Evolutionary conservation across 805 yeast species (phyloP).

Genomic region (Yamadazyma laniorum): DNA sequence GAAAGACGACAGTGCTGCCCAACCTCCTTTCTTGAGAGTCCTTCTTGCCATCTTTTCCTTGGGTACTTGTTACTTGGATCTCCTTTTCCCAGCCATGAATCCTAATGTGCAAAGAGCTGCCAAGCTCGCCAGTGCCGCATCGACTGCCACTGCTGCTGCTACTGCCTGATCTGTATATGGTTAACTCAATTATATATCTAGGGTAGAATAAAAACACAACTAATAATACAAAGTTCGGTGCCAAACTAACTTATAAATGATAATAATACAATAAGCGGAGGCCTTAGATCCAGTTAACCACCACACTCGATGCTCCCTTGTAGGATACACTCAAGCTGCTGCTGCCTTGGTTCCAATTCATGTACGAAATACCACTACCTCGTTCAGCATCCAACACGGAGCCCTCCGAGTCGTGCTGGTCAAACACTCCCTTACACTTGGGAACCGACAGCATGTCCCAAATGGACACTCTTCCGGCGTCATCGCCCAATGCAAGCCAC

Average conservation of each 20-base stretch:
- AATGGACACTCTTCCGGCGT: constrained; percentile 56
- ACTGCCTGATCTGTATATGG: constrained; percentile 3
- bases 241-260: background rate
- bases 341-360: constrained; percentile 35
- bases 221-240: constrained; percentile 1
- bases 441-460: constrained; percentile 40
- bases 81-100: constrained; percentile 44
- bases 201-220: background rate
- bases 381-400: constrained; percentile 8
- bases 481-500: constrained; percentile 62
- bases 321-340: constrained; percentile 29
- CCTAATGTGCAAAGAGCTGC: constrained; percentile 28
- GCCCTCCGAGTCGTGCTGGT: constrained; percentile 2
- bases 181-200: background rate
- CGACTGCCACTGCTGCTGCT: constrained; percentile 9
- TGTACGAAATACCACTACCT: constrained; percentile 34
- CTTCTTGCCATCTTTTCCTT: constrained; percentile 47
- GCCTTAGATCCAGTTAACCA: constrained; percentile 18
- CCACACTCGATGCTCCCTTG: constrained; percentile 32
- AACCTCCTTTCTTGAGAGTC: constrained; percentile 49
- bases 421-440: constrained; percentile 9
- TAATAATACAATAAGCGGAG: constrained; percentile 5
- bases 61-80: constrained; percentile 53
- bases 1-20: constrained; percentile 21
- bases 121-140: constrained; percentile 14